Base-by-base conservation (phyloP, 257 asterid genomes). In the Solanum virginianum region DNA sequence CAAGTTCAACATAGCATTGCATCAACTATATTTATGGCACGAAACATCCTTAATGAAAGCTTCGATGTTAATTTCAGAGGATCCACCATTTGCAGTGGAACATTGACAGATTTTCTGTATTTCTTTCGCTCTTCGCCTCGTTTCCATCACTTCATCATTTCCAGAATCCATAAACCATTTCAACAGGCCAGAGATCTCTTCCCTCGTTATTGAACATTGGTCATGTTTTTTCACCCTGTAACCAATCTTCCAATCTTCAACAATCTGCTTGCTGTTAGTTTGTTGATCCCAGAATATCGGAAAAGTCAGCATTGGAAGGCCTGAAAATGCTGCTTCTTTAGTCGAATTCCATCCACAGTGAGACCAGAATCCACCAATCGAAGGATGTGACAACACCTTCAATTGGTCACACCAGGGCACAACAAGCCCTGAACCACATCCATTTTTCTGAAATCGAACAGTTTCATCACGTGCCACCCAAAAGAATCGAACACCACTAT, bases 281-380 rank as follows among this genome's bases (percentile, higher is more conserved):
- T 59, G 26, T 49, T 94, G 98, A 86, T 94, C 97, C 89, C 88
- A 84, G 0, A 90, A 10, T 0, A 92, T 87, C 0, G 98, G 97
- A 14, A 87, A 87, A 9, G 90, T 29, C 4, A 93, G 92, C 91
- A 92, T 2, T 0, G 98, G 97, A 77, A 90, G 86, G 0, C 98
- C 98, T 0, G 91, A 83, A 4, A 89, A 56, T 14, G 83, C 16
- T 0, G 92, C 91, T 74, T 95, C 98, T 36, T 85, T 90, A 0
- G 95, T 91, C 16, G 95, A 94, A 85, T 92, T 95, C 95, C 98
- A 95, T 39, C 98, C 98, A 26, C 98, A 92, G 10, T 95, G 98
- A 16, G 94, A 85, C 91, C 90, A 90, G 77, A 91, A 94, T 0
- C 97, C 97, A 1, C 97, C 98, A 0, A 92, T 84, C 0, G 92